Conservation (phyloP, 805 yeast genomes). For the Zygotorulaspora sp. region DNA sequence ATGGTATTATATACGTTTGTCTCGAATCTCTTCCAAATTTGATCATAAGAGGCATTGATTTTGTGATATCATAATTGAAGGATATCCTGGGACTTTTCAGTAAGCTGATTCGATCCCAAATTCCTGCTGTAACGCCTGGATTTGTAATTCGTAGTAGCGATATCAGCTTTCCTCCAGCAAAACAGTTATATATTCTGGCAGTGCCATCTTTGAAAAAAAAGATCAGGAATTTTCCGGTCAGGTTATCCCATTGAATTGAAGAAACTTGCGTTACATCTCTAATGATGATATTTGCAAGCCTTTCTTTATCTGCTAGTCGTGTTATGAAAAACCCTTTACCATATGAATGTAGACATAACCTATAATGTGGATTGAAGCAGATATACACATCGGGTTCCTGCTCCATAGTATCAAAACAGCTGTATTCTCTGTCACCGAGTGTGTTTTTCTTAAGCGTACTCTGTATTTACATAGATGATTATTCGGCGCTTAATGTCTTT, state of each 20-base stretch:
- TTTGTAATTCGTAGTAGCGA: conserved; percentile 19
- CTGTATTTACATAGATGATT: no score
- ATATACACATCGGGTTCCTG: conserved; percentile 2
- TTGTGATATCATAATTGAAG: conserved; percentile 19
- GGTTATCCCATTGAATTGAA: conserved; percentile 25
- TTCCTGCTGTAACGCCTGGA: conserved; percentile 10
- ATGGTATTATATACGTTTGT: conserved; percentile 16
- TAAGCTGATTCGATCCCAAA: conserved; percentile 20
- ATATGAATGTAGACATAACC: conserved; percentile 14
- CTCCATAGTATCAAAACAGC: background rate
- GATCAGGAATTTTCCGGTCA: conserved; percentile 39
- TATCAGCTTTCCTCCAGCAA: conserved; percentile 24
- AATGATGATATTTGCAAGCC: conserved; percentile 20
- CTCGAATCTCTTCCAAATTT: conserved; percentile 20
- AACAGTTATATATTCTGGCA: conserved; percentile 47
- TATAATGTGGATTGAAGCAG: conserved; percentile 18
- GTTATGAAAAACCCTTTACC: conserved; percentile 17
- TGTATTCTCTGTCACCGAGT: no score
- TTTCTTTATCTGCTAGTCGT: conserved; percentile 18
- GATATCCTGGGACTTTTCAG: background rate
- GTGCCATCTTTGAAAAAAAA: conserved; percentile 44
- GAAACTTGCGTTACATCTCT: conserved; percentile 20
- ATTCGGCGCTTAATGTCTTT: no score
- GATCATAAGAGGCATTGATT: conserved; percentile 22
- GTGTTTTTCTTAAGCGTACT: no score